These are phyloP conservation scores for Xylaria sp. DNA, from an alignment of 2,329 filamentous ascomycete genomes.

Conservation along the genomic window DNA sequence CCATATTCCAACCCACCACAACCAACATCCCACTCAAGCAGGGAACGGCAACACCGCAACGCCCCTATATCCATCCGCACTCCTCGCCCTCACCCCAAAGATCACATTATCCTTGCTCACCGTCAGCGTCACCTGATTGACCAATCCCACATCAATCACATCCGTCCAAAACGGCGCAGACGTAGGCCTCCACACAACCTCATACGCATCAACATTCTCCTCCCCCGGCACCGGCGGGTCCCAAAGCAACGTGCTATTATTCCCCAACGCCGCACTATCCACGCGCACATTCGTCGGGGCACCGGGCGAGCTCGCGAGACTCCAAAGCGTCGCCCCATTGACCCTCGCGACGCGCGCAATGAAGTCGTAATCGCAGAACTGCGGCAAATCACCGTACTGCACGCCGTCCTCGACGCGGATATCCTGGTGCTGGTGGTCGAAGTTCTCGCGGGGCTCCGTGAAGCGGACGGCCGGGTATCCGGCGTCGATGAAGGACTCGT, in stretches of 20 bases:
- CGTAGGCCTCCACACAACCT: slow-evolving; percentile 51
- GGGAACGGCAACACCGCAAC: slow-evolving; percentile 32
- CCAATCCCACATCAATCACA: slow-evolving; percentile 43
- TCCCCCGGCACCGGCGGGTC: slow-evolving; percentile 33
- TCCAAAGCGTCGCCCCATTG: slow-evolving; percentile 51
- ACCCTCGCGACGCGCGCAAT: slow-evolving; percentile 49
- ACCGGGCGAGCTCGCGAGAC: slow-evolving; percentile 47
- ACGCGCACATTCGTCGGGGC: slow-evolving; percentile 45
- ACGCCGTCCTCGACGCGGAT: slow-evolving; percentile 40
- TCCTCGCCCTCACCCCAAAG: slow-evolving; percentile 46
- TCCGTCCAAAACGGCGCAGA: slow-evolving; percentile 47
- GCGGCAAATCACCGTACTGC: slow-evolving; percentile 50
- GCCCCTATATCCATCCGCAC: slow-evolving; percentile 25
- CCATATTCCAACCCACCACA: neutral
- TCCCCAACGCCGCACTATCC: slow-evolving; percentile 41
- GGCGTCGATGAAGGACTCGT: slow-evolving; percentile 49
- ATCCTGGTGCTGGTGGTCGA: slow-evolving; percentile 53
- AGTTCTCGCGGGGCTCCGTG: slow-evolving; percentile 55
- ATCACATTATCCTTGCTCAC: slow-evolving; percentile 54
- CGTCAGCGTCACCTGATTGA: slow-evolving; percentile 39
- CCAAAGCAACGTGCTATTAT: slow-evolving; percentile 48
- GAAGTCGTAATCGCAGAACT: slow-evolving; percentile 54
- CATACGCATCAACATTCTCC: slow-evolving; percentile 42
- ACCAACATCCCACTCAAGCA: neutral
- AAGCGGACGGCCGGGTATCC: slow-evolving; percentile 51